A percentile compares a stretch with the other conserved stretches of the same genome.
Conservation (phyloP, 208 protist species). For the Trypanosoma brucei region DNA sequence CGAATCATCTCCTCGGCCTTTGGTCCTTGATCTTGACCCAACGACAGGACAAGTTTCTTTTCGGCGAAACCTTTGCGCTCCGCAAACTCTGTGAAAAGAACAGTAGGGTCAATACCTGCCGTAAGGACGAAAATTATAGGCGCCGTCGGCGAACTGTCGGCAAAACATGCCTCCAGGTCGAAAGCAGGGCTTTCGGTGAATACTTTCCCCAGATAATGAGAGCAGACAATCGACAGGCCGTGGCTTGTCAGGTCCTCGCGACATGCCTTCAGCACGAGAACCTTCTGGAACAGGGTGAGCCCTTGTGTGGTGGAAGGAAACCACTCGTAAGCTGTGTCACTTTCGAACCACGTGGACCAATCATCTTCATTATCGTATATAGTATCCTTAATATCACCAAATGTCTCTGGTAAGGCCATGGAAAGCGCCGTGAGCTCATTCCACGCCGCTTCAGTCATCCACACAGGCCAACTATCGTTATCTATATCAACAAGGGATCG, state of each 20-base stretch:
- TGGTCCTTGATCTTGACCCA: slow-evolving; percentile 94
- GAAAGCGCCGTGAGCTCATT: slow-evolving; percentile 87
- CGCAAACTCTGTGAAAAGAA: slow-evolving; percentile 91
- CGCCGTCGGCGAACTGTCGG: slow-evolving; percentile 80
- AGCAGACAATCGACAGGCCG: slow-evolving; percentile 74
- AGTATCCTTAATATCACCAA: slow-evolving; percentile 81
- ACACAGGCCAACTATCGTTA: slow-evolving; percentile 69
- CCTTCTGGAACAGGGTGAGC: slow-evolving; percentile 74
- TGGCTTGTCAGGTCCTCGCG: slow-evolving; percentile 90
- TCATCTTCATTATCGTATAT: slow-evolving; percentile 76
- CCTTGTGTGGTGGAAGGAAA: slow-evolving; percentile 37
- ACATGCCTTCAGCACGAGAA: slow-evolving; percentile 88
- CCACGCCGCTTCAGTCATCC: slow-evolving; percentile 91
- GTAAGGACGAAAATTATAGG: slow-evolving; percentile 96
- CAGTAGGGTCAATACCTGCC: slow-evolving; percentile 91
- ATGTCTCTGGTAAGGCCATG: slow-evolving; percentile 59
- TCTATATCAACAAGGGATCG: slow-evolving; percentile 63
- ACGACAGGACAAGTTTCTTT: slow-evolving; percentile 88
- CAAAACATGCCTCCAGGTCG: slow-evolving; percentile 88
- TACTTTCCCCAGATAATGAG: slow-evolving; percentile 72
- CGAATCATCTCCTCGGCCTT: slow-evolving; percentile 91
- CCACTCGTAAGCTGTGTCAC: slow-evolving; percentile 78
- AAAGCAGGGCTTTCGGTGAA: slow-evolving; percentile 91
- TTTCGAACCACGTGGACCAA: slow-evolving; percentile 87
- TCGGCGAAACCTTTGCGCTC: slow-evolving; percentile 88